Evolutionary conservation across 352 stramenopile species (phyloP).

Genomic region (Pythium chondricola): DNA sequence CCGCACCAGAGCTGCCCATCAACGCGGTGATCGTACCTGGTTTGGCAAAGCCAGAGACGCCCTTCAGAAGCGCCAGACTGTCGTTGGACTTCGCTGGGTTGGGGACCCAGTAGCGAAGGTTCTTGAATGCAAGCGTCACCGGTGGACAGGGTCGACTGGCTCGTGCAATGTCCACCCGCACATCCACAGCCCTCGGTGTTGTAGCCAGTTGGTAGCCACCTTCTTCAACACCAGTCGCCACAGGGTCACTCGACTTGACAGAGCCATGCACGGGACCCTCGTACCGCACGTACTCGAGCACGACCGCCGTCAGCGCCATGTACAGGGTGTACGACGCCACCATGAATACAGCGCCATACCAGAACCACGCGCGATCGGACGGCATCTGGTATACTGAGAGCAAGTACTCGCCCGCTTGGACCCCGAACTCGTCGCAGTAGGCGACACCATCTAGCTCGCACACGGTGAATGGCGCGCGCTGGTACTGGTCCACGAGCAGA

Average conservation of each 20-base stretch:
- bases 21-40: constrained; percentile 28
- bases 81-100: neutral
- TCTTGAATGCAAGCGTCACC: constrained; percentile 13
- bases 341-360: constrained; percentile 30
- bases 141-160: constrained; percentile 28
- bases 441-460: constrained; percentile 7
- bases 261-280: neutral
- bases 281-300: constrained; percentile 34
- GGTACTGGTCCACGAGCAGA: constrained; percentile 15
- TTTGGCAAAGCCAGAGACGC: constrained; percentile 17
- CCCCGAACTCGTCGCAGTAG: no score
- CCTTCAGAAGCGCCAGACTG: constrained; percentile 16
- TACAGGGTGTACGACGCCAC: constrained; percentile 24
- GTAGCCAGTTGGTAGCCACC: no score
- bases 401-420: no score
- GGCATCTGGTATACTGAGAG: no score
- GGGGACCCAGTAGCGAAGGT: constrained; percentile 18
- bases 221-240: neutral
- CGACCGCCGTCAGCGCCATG: constrained; percentile 24
- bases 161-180: constrained; percentile 63
- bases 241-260: neutral
- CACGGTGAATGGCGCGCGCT: neutral
- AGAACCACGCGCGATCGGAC: no score
- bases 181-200: constrained; percentile 37
- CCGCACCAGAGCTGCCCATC: constrained; percentile 31